These are phyloP conservation scores for Chara braunii DNA, from an alignment of 139 green algal genomes.

Conservation along the genomic window DNA sequence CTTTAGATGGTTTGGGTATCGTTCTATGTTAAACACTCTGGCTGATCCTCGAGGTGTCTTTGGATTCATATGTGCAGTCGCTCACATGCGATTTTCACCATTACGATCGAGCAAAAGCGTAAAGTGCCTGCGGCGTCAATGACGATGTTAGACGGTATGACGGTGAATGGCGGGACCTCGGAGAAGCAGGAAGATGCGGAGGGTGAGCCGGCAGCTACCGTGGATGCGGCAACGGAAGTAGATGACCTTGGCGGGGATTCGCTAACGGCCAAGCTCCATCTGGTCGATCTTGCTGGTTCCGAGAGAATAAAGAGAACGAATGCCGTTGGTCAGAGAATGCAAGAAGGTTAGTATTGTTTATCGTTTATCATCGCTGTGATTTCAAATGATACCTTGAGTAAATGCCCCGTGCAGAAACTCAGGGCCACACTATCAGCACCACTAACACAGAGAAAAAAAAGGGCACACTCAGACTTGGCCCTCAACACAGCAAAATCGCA, in stretches of 20 bases:
- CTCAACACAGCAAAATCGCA: too few relatives aligned
- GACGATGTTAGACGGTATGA: too few relatives aligned
- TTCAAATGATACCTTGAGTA: not conserved
- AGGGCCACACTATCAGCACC: too few relatives aligned
- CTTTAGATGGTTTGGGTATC: too few relatives aligned
- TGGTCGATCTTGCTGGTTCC: conserved; percentile 80
- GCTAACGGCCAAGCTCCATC: conserved; percentile 80
- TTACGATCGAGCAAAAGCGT: conserved; percentile 94
- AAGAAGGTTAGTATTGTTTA: conserved; percentile 36
- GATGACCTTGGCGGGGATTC: conserved; percentile 9
- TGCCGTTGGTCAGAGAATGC: conserved; percentile 60
- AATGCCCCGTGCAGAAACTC: too few relatives aligned
- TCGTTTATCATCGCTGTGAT: conserved; percentile 2
- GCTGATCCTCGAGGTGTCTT: too few relatives aligned
- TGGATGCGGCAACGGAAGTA: not conserved
- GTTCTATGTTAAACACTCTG: not conserved
- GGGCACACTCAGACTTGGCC: too few relatives aligned
- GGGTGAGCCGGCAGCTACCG: too few relatives aligned
- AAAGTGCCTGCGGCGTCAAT: too few relatives aligned
- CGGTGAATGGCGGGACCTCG: too few relatives aligned
- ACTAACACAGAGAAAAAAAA: too few relatives aligned
- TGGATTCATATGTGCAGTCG: conserved; percentile 39
- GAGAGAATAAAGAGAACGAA: conserved; percentile 91
- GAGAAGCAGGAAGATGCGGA: too few relatives aligned
- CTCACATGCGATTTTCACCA: conserved; percentile 96